Percentiles rank a stretch among this genome's conserved stretches.
These are phyloP conservation scores for Ustilago nuda DNA, from an alignment of 1,284 basidiomycete species.

Conservation along the genomic window DNA sequence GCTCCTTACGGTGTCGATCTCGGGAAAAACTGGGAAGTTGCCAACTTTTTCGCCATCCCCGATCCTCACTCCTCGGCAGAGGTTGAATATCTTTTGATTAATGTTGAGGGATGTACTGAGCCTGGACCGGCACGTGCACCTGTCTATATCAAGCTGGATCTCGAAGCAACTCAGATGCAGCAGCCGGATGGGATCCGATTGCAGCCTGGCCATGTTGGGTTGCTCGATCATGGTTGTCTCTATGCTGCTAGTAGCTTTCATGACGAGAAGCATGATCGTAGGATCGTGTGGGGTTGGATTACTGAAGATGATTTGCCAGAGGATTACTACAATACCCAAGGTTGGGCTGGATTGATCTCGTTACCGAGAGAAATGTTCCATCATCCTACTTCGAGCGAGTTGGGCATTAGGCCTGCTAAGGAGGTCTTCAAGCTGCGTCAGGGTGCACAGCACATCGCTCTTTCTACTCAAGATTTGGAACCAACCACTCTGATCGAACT, in stretches of 20 bases:
- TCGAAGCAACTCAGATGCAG: constrained; percentile 2
- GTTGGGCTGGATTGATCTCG: constrained; percentile 54
- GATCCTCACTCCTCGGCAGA: constrained; percentile 4
- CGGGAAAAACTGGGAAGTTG: constrained; percentile 60
- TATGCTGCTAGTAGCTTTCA: constrained; percentile 57
- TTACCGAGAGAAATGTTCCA: constrained; percentile 52
- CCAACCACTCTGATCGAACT: background rate
- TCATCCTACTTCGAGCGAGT: constrained; percentile 29
- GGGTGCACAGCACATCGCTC: constrained; percentile 15
- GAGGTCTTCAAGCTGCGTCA: constrained; percentile 39
- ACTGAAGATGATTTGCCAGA: constrained; percentile 56
- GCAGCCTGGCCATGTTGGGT: constrained; percentile 21
- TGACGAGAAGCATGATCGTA: constrained; percentile 33
- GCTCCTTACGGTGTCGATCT: constrained; percentile 47
- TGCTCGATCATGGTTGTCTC: constrained; percentile 56
- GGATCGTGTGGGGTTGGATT: constrained; percentile 62
- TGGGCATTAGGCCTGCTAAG: constrained; percentile 39
- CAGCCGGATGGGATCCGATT: constrained; percentile 25
- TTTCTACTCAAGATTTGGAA: background rate
- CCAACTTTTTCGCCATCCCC: constrained; percentile 50
- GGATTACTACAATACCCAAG: constrained; percentile 48
- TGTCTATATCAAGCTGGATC: constrained; percentile 33
- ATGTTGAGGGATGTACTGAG: constrained; percentile 47
- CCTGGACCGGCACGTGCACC: constrained; percentile 41
- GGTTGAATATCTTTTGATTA: constrained; percentile 49